These are phyloP conservation scores for Suhomyces bokatorum DNA, from an alignment of 1,139 yeast species.

Conservation along the genomic window DNA sequence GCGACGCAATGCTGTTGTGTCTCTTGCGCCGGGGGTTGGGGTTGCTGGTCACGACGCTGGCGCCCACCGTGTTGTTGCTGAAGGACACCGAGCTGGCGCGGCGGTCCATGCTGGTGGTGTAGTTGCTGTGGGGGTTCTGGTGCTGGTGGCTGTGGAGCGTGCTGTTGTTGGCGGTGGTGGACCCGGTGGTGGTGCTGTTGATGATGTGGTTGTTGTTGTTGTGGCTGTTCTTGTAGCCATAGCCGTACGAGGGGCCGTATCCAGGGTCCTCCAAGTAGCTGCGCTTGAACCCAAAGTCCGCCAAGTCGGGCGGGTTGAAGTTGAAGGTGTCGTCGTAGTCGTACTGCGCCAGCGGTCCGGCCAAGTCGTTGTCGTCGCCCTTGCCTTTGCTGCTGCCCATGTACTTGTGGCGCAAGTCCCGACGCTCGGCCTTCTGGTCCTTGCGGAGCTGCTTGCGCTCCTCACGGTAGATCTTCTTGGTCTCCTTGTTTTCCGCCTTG, in stretches of 20 bases:
- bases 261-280: conserved; percentile 1
- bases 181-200: not conserved
- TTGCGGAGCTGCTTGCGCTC: conserved; percentile 11
- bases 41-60: too few relatives aligned
- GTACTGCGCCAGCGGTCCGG: too few relatives aligned
- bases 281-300: conserved; percentile 1
- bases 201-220: not conserved
- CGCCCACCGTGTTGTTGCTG: not conserved
- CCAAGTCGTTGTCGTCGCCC: not conserved
- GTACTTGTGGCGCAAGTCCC: conserved; percentile 14
- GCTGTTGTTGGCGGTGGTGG: too few relatives aligned
- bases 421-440: conserved; percentile 12
- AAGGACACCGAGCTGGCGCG: not conserved
- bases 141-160: not conserved
- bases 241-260: not conserved
- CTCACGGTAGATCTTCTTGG: conserved; percentile 7
- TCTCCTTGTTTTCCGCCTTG: not conserved
- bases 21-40: conserved; percentile 1
- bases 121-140: not conserved
- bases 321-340: conserved; percentile 5
- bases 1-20: conserved; percentile 10
- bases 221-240: not conserved
- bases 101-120: conserved; percentile 4
- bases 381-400: conserved; percentile 5
- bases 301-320: not conserved